Base-by-base conservation (phyloP, 2,329 filamentous ascomycete genomes). In the Mollisiaceae sp. region DNA sequence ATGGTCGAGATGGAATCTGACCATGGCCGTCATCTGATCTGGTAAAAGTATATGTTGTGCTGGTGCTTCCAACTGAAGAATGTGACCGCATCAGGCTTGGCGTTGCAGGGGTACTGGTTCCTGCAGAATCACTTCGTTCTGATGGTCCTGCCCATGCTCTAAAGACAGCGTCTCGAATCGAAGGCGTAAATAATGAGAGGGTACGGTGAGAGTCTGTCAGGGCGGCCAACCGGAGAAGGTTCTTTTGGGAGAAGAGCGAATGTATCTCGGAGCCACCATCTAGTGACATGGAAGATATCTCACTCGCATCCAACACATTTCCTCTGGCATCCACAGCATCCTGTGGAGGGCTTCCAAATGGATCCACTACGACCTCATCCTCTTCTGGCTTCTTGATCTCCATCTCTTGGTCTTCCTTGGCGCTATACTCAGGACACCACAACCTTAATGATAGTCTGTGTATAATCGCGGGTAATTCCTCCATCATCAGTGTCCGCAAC, bases 401-500 rank as follows among this genome's bases (percentile, higher is more conserved):
- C 12, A 80, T 76, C 57, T 87, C 82, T 67, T 87, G 84, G 41
- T 83, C 83, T 70, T 92, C 90, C 59, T 87, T 86, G 24, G 87
- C 85, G 59, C 88, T 84, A 76, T 95, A 92, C 71, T 98, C 94
- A 0, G 94, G 92, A 62, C 93, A 95, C 89, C 93, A 97, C 59
- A 97, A 79, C 70, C 92, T 89, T 64, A 98, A 82, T 0, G 94
- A 98, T 22, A 99, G 81, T 60, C 93, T 88, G 78, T 99, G 95
- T 67, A 99, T 97, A 66, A 98, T 98, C 58, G 94, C 94, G 0
- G 95, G 95, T 27, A 99, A 81, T 77, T 99, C 95, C 70, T 99
- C 94, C 93, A 98, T 98, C 83, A 99, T 97, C 70, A 99, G 77
- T 62, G 94, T 93, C 36, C 95, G 89, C 67, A 99, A 81, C 78